These are phyloP conservation scores for Candida nonsorbophila DNA, from an alignment of 805 yeast species.

Conservation along the genomic window DNA sequence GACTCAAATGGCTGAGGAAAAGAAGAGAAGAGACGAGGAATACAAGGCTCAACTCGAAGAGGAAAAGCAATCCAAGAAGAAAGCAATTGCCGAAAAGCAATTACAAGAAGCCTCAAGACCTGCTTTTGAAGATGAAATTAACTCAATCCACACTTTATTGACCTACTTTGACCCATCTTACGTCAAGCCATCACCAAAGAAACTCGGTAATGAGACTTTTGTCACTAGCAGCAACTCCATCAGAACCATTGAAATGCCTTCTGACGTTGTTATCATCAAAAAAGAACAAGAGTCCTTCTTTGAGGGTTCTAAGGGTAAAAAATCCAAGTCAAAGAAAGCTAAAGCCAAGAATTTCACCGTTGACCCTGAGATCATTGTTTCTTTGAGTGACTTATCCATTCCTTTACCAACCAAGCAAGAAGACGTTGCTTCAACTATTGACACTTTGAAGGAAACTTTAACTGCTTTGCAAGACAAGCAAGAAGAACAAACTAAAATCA, in stretches of 20 bases:
- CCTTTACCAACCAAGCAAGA: constrained; percentile 74
- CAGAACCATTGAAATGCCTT: constrained; percentile 59
- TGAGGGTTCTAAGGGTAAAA: constrained; percentile 41
- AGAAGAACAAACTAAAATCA: constrained; percentile 73
- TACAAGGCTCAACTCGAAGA: constrained; percentile 51
- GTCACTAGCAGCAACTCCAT: constrained; percentile 17
- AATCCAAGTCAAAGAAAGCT: constrained; percentile 43
- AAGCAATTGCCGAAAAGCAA: constrained; percentile 57
- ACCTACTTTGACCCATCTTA: constrained; percentile 72
- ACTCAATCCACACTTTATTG: constrained; percentile 67
- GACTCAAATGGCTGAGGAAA: constrained; percentile 63
- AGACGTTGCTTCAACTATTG: constrained; percentile 62
- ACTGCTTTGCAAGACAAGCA: constrained; percentile 64
- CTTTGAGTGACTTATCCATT: constrained; percentile 70
- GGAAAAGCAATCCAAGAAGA: constrained; percentile 48
- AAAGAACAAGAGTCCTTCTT: constrained; percentile 58
- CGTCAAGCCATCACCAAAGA: constrained; percentile 48
- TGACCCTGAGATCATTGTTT: constrained; percentile 74
- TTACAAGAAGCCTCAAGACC: constrained; percentile 74
- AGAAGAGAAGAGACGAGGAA: constrained; percentile 62
- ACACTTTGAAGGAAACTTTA: constrained; percentile 67
- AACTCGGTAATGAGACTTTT: constrained; percentile 22
- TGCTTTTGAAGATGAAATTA: constrained; percentile 78
- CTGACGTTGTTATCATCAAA: constrained; percentile 56
- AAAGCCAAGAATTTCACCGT: constrained; percentile 59